Evolutionary conservation across 352 stramenopile genomes (phyloP), one percentile per base, ranked within the genome.

Genomic region (Plasmopara viticola): DNA sequence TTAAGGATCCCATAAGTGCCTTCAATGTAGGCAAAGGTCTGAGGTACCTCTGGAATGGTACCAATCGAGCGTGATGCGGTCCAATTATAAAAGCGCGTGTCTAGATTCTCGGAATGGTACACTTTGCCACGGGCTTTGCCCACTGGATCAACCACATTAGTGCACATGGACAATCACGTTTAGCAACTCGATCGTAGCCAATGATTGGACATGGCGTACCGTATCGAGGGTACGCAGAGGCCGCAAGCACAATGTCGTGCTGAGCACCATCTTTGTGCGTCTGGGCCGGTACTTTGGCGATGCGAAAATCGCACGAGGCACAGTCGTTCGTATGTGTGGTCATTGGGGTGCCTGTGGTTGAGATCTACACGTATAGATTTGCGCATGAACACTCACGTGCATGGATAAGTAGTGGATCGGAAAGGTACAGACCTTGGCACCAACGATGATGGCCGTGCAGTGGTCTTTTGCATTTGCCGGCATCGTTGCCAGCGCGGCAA

Each of bases 311-410:
- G 51, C 83, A 90, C 20, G 66, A 86, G 51, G 69, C 88, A 55
- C 83, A 91, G 61, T 93, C 83, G 56, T 83, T 88, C 39, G 83
- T 86, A 60, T 93, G 83, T 14, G 83, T 90, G 37, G 79, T 88
- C 75, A 93, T 91, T 29, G 83, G 74, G 13, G 80, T 61, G 2
- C 64, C 64, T 13, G 72, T 90, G 5, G 70, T 76, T 2, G 78
- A 87, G 17, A 76, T 74, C 78, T 87, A 34, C 9, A 56, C 3
- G 1, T 25, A 4, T 35, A 35, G 0, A 44, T 25, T 30, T 33
- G 34, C 17, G 43, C 46, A 50, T 39, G 9, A 44, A 17, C 1
- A 13, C 46, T 48, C 53, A 14, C 29, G 47, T 66, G 38, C 64
- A 42, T 30, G n/a, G 38, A 53, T 28, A 8, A 34, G 7, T 15